Percentiles rank a stretch among this genome's conserved stretches.
Conservation (phyloP, 129 eudicot species). For the Deinandra increscens region DNA sequence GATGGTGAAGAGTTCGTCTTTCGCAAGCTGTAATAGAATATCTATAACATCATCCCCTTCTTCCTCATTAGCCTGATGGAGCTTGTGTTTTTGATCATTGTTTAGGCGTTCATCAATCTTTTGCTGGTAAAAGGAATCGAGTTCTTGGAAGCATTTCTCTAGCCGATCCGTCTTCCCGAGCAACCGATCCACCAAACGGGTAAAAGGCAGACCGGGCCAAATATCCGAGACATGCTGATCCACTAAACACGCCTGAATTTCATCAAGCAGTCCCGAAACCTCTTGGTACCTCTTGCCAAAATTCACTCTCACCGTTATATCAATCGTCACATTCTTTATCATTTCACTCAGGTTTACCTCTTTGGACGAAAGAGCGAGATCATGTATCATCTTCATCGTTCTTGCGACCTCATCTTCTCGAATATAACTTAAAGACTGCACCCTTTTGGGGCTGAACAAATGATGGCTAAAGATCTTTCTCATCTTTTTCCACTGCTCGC, state of each 20-base stretch:
- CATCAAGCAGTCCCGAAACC: conserved; percentile 11
- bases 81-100: neutral
- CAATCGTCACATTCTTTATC: conserved; percentile 6
- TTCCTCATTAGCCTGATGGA: neutral
- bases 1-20: conserved; percentile 13
- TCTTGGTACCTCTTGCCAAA: conserved; percentile 36
- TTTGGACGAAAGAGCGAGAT: conserved; percentile 19
- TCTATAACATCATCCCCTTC: conserved; percentile 28
- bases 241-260: conserved; percentile 12
- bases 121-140: conserved; percentile 19
- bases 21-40: conserved; percentile 3
- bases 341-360: conserved; percentile 20
- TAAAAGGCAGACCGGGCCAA: conserved; percentile 37
- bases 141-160: neutral
- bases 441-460: conserved; percentile 28
- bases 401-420: conserved; percentile 30
- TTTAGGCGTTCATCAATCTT: conserved; percentile 2
- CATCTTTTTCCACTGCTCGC: conserved; percentile 36
- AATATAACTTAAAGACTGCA: conserved; percentile 29
- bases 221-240: conserved; percentile 20
- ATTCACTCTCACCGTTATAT: conserved; percentile 19
- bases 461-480: conserved; percentile 30
- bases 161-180: conserved; percentile 20
- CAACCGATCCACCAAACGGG: conserved; percentile 32
- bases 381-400: conserved; percentile 19